phyloP scores from a whole-genome alignment of 1,284 basidiomycete genomes.

The Sporisorium reilianum region DNA sequence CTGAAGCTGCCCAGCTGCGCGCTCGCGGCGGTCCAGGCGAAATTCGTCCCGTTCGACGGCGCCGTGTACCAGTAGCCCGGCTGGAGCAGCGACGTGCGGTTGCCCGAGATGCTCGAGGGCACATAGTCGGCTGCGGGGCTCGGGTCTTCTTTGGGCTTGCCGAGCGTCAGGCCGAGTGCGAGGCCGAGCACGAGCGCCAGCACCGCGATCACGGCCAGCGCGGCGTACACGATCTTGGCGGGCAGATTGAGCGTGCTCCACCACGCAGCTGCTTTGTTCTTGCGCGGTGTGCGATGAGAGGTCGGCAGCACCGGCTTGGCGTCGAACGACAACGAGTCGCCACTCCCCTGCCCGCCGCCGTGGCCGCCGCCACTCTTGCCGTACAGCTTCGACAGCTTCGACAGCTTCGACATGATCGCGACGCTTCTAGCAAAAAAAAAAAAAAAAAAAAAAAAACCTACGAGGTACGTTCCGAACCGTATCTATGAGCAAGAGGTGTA shows the following conservation, averaged over 20 bases:
- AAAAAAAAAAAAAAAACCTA: no score
- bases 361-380: not conserved
- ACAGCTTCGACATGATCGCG: no score
- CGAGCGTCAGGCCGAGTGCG: slow-evolving; percentile 36
- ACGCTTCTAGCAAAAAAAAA: no score
- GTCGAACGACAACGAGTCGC: slow-evolving; percentile 13
- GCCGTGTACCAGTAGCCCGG: slow-evolving; percentile 36
- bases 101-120: slow-evolving; percentile 24
- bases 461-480: no score
- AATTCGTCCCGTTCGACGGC: slow-evolving; percentile 33
- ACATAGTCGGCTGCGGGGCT: slow-evolving; percentile 30
- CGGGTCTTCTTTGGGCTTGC: slow-evolving; percentile 19
- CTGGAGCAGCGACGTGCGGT: slow-evolving; percentile 27
- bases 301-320: slow-evolving; percentile 30
- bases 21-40: slow-evolving; percentile 40
- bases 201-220: slow-evolving; percentile 6
- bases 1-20: slow-evolving; percentile 28
- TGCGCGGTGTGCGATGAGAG: not conserved
- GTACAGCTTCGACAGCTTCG: not conserved
- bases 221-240: slow-evolving; percentile 22
- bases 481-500: no score
- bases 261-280: slow-evolving; percentile 14
- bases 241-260: slow-evolving; percentile 11
- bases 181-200: slow-evolving; percentile 37
- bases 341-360: not conserved